Conservation (phyloP, 2,329 filamentous ascomycete species). For the Coniochaeta prunicola region DNA sequence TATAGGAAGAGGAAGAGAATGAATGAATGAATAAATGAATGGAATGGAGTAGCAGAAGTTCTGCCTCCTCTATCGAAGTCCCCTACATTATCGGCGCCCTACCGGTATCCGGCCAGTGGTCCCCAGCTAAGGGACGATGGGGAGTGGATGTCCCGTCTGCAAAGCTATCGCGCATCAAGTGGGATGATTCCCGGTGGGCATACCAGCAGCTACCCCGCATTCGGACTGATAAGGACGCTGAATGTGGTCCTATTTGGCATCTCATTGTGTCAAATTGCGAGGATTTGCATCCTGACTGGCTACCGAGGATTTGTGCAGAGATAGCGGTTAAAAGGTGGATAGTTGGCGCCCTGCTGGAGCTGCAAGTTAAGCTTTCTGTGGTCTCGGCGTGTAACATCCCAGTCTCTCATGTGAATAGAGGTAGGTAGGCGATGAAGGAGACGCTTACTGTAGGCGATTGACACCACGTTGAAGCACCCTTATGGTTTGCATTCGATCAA, state of each 20-base stretch:
- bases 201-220: constrained; percentile 10
- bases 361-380: neutral
- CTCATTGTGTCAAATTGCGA: neutral
- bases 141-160: neutral
- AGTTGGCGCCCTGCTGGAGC: neutral
- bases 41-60: neutral
- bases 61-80: neutral
- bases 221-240: constrained; percentile 8
- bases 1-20: neutral
- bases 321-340: neutral
- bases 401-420: no score
- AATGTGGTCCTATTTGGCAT: constrained; percentile 1
- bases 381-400: no score
- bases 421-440: no score
- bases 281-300: neutral
- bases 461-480: no score
- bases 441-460: no score
- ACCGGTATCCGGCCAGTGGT: neutral
- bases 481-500: no score
- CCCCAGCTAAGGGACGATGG: neutral
- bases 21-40: neutral
- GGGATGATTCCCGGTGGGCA: constrained; percentile 2
- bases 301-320: neutral
- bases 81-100: neutral
- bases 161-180: neutral